Conservation (phyloP, 805 yeast species). For the Candida maesae region DNA sequence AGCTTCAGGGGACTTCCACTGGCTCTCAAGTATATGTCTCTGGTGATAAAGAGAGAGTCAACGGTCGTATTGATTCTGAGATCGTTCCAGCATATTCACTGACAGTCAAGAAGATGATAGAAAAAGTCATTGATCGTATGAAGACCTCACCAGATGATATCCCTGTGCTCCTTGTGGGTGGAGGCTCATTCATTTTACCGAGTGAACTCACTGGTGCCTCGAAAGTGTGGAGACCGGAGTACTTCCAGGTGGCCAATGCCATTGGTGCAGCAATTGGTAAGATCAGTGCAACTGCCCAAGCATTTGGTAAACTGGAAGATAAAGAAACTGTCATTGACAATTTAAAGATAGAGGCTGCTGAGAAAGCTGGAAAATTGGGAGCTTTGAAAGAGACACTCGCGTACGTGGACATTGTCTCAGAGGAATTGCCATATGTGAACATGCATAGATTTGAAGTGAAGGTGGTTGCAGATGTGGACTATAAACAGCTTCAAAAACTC, state of each 20-base stretch:
- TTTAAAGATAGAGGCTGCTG: slow-evolving; percentile 23
- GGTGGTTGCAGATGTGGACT: slow-evolving; percentile 44
- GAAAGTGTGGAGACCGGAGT: slow-evolving; percentile 40
- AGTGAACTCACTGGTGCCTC: slow-evolving; percentile 38
- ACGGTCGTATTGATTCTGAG: slow-evolving; percentile 20
- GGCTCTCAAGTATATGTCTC: slow-evolving; percentile 19
- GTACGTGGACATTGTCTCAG: slow-evolving; percentile 28
- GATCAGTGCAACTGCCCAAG: slow-evolving; percentile 29
- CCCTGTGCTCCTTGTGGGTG: slow-evolving; percentile 46
- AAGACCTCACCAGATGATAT: slow-evolving; percentile 39
- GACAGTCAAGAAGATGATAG: slow-evolving; percentile 19
- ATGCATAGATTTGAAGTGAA: slow-evolving; percentile 35
- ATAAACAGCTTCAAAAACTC: slow-evolving; percentile 20
- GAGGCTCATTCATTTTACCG: slow-evolving; percentile 47
- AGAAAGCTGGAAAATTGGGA: slow-evolving; percentile 26
- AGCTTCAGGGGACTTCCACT: slow-evolving; percentile 4
- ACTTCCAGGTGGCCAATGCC: slow-evolving; percentile 45
- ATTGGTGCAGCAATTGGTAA: slow-evolving; percentile 51
- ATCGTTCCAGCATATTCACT: slow-evolving; percentile 18
- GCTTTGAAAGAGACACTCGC: slow-evolving; percentile 24
- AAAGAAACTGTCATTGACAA: slow-evolving; percentile 21
- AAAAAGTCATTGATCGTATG: slow-evolving; percentile 40
- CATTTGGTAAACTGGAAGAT: slow-evolving; percentile 20
- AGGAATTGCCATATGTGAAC: slow-evolving; percentile 33
- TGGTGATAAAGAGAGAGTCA: slow-evolving; percentile 29